Conservation (phyloP, 140 eudicot genomes). For the Senecio squalidus region DNA sequence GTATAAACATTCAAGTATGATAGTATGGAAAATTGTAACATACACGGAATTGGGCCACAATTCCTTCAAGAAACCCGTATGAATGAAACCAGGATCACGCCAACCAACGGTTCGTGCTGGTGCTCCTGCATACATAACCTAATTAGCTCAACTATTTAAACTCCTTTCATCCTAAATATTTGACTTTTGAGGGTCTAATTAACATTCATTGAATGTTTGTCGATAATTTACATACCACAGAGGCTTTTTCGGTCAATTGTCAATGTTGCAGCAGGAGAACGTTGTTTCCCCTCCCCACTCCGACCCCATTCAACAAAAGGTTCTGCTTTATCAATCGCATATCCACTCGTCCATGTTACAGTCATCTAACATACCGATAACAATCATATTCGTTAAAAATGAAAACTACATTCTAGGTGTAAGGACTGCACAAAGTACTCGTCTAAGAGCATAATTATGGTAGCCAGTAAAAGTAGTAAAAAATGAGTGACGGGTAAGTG, state of each 20-base stretch:
- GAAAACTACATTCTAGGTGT: background rate
- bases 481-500: background rate
- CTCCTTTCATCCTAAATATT: constrained; percentile 7
- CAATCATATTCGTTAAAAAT: background rate
- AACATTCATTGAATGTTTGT: background rate
- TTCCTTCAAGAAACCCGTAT: constrained; percentile 60
- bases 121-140: constrained; percentile 43
- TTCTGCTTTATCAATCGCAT: constrained; percentile 52
- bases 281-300: constrained; percentile 41
- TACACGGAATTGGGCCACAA: constrained; percentile 75
- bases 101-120: constrained; percentile 86
- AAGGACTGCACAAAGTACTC: background rate
- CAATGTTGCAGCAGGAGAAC: constrained; percentile 55
- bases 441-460: background rate
- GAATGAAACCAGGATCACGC: constrained; percentile 85
- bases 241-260: constrained; percentile 50
- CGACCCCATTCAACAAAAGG: constrained; percentile 88
- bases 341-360: constrained; percentile 99
- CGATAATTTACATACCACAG: constrained; percentile 41
- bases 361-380: constrained; percentile 41
- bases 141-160: background rate
- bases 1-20: too few species aligned
- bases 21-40: constrained; percentile 5
- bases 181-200: constrained; percentile 8
- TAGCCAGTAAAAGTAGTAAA: background rate